Evolutionary conservation across 495 filamentous ascomycete genomes (phyloP), one percentile per base, ranked within the genome.

Genomic region (Penicillium turbatum): DNA sequence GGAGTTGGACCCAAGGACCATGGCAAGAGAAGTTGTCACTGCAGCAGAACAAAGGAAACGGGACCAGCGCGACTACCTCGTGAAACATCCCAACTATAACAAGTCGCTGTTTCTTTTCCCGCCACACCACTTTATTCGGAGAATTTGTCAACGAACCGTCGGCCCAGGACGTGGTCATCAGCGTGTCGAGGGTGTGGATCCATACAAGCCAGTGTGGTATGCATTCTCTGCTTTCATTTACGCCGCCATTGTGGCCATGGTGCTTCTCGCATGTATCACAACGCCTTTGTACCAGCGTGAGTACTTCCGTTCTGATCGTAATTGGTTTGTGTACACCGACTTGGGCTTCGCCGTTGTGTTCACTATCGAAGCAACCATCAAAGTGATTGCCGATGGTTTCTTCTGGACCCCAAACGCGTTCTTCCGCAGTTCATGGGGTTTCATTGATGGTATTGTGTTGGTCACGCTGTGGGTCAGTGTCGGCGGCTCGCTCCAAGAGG

Each of bases 391-490:
- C 0, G 93, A 99, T 74, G 93, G 93, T 16, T 88, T 96, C 62
- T 92, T 97, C 69, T 97, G 86, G 83, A 96, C 93, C 0, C 93
- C 93, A 0, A 97, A 99, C 73, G 95, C 93, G 5, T 99, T 95
- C 60, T 93, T 96, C 68, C 83, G 93, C 55, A 88, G 93, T 55
- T 92, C 92, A 0, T 99, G 93, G 93, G 93, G 93, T 24, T 86
- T 96, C 51, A 97, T 99, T 52, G 93, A 99, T 66, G 93, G 87
- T 24, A 62, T 97, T 46, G 93, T 99, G 53, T 77, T 99, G 41
- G 69, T 96, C 51, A 97, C 93, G 0, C 84, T 99, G 6, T 99
- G 93, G 93, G 88, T 96, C 63, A 97, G 92, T 63, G 93, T 99
- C 50, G 74, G 83, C 31, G 89, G 92, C 12, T 86, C 91, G 5